These are phyloP conservation scores for Pichia eremophila DNA, from an alignment of 805 yeast species.

Conservation along the genomic window DNA sequence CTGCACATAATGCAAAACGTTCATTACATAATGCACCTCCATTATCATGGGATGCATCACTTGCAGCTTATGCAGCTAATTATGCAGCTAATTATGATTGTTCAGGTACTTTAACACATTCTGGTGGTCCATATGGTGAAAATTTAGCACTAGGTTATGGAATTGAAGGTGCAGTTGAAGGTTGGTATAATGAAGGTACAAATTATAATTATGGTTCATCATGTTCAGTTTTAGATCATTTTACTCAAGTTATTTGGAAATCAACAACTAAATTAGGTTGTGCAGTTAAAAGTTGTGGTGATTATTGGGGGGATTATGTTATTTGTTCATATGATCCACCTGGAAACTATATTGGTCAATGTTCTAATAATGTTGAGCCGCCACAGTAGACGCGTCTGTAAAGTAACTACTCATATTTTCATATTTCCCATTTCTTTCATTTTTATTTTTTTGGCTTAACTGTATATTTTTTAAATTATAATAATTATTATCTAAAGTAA, in stretches of 20 bases:
- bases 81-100: conserved; percentile 50
- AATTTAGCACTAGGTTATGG: conserved; percentile 65
- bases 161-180: conserved; percentile 47
- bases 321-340: conserved; percentile 73
- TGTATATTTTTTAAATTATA: too few relatives aligned
- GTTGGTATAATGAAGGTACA: conserved; percentile 65
- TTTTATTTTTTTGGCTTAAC: too few relatives aligned
- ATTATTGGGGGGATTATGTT: conserved; percentile 47
- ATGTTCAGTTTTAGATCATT: conserved; percentile 48
- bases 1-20: conserved; percentile 55
- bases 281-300: conserved; percentile 41
- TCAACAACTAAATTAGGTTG: conserved; percentile 56
- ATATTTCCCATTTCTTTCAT: too few relatives aligned
- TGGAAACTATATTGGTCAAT: conserved; percentile 56
- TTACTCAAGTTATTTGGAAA: conserved; percentile 72
- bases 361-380: conserved; percentile 27
- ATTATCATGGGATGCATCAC: conserved; percentile 47
- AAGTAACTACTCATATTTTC: too few relatives aligned
- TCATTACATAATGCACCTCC: conserved; percentile 41
- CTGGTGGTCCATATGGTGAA: conserved; percentile 64
- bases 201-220: conserved; percentile 45
- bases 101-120: conserved; percentile 54
- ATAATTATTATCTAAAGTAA: too few relatives aligned
- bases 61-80: conserved; percentile 47
- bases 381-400: conserved; percentile 4